Evolutionary conservation across 225 moss, liverwort and hornwort genomes (phyloP), one percentile per base, ranked within the genome.

Genomic region (Takakia lepidozioides): DNA sequence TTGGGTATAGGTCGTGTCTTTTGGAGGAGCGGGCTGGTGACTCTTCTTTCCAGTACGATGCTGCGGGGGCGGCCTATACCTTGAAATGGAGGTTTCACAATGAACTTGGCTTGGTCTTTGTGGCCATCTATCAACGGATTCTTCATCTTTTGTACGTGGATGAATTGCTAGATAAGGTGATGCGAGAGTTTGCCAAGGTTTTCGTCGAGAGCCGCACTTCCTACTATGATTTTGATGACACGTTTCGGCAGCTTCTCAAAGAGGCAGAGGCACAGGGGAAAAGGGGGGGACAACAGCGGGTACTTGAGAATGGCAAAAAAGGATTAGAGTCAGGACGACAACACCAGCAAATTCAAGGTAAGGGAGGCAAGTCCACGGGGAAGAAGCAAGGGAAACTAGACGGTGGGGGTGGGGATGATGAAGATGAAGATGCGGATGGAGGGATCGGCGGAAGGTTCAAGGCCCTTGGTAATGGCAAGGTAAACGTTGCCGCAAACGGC

Each of bases 31-130:
- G 91, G 41, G 90, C 82, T 30, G 98, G 98, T 20, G 85, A 87
- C 61, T 83, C 91, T 67, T 82, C 91, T 14, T 98, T 91, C 46
- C 98, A 98, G 57, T 91, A 98, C 28, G 87, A 98, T 49, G 83
- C 73, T 14, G 74, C 91, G 9, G 90, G 98, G 50, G 98, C 87
- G 18, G 87, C 78, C 29, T 98, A 98, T 59, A 98, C 87, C n/a
- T 75, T 98, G 60, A 98, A 98, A 60, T 98, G 98, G 98, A 85
- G 91, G 47, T 98, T 91, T 61, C 87, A 98, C 68, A 98, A 98
- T 64, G 91, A 98, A 59, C 91, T 98, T 19, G 91, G 91, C 4
- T 71, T 98, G 51, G 91, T 98, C 48, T 91, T 98, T 51, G 98
- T 98, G 59, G 91, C 98, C 21, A 91, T 91, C 29, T 98, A 91